Conservation (phyloP, 2,329 filamentous ascomycete genomes). For the Claviceps sp. region DNA sequence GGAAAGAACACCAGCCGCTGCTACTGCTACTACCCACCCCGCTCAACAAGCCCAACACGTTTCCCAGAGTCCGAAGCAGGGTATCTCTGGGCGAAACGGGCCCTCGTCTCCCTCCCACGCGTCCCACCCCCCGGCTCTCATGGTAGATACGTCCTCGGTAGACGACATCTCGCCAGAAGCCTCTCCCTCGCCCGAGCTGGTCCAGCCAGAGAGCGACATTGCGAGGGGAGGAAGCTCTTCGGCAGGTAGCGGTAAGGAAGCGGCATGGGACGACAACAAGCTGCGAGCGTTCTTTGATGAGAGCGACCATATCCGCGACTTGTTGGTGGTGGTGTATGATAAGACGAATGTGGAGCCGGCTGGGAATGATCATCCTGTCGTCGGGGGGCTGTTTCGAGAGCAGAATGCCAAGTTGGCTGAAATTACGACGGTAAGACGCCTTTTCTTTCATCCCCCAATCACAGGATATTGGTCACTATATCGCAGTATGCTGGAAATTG, state of each 20-base stretch:
- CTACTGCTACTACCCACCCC: slow-evolving; percentile 16
- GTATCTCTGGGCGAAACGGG: slow-evolving; percentile 11
- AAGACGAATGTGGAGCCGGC: slow-evolving; percentile 72
- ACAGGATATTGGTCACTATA: no score
- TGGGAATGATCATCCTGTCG: slow-evolving; percentile 73
- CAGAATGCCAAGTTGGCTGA: slow-evolving; percentile 76
- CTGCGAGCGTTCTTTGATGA: slow-evolving; percentile 86
- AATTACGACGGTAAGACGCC: slow-evolving; percentile 55
- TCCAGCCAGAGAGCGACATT: slow-evolving; percentile 30
- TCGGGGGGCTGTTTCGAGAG: slow-evolving; percentile 67
- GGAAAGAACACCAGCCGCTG: slow-evolving; percentile 5
- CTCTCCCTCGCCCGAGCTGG: slow-evolving; percentile 50
- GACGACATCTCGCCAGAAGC: slow-evolving; percentile 51
- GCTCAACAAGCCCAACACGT: slow-evolving; percentile 9
- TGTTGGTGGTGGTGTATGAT: slow-evolving; percentile 85
- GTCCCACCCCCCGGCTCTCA: slow-evolving; percentile 49
- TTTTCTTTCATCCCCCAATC: background rate
- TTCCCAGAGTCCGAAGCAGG: background rate
- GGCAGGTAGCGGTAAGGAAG: slow-evolving; percentile 22
- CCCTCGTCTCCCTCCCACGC: slow-evolving; percentile 17
- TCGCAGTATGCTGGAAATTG: no score
- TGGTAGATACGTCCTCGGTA: slow-evolving; percentile 58
- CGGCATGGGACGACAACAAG: slow-evolving; percentile 74
- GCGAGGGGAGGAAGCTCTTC: slow-evolving; percentile 21
- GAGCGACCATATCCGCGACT: slow-evolving; percentile 73